Base-by-base conservation (phyloP, 352 stramenopile species). In the Phytophthora ohioensis region DNA sequence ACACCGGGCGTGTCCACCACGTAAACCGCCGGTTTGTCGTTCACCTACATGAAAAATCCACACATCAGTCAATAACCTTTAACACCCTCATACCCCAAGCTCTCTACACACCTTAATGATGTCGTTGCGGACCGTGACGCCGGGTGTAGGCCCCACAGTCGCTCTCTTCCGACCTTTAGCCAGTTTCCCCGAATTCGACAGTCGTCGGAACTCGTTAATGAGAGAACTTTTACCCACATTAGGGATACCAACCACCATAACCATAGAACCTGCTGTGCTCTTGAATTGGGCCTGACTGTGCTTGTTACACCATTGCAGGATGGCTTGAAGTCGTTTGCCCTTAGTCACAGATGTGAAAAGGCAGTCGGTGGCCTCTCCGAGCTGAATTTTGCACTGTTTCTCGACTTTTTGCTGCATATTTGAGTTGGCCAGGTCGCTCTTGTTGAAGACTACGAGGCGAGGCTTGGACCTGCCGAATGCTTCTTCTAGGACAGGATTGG, bases 151-250 rank as follows among this genome's bases (percentile, higher is more conserved):
- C 3, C 90, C 91, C 3, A 97, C 90, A 17, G 83, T 81, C 4
- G 90, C 89, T 71, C 87, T 87, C 53, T 93, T 93, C 61, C 91
- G 85, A 61, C 89, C 88, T 67, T 92, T 93, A 5, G 83, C 72
- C n/a, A 96, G 64, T 71, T 93, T 92, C 15, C 81, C 62, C 31
- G 82, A 92, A 52, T 82, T 85, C 39, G 87, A 94, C 5, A 94
- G 65, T 1, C 86, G 77, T 10, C 88, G 81, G 42, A 96, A 95
- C 63, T 93, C 86, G 55, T 96, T 96, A 64, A 97, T 97, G 31
- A 97, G 87, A 5, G 89, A 97, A 27, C 84, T 94, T 64, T 97
- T 97, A 57, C 91, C 91, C n/a, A 97, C 91, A 67, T 97, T 97
- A 12, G 91, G 91, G 57, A 97, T 94, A 9, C 91, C 91, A 4